These are phyloP conservation scores for Toxicodendron radicans DNA, from an alignment of 345 rosid species.

Conservation along the genomic window DNA sequence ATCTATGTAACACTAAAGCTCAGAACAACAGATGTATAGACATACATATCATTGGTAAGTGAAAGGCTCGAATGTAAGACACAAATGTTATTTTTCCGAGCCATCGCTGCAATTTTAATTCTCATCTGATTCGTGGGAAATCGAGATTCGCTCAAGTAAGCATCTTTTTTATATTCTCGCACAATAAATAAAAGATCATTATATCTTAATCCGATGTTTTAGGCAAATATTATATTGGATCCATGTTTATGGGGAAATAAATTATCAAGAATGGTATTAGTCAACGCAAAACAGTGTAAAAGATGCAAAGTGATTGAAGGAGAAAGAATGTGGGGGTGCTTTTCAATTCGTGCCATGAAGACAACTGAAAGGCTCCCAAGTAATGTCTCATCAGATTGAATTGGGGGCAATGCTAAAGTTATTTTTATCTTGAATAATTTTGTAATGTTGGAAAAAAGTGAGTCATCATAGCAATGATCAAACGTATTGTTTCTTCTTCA, in stretches of 20 bases:
- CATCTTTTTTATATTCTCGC: not conserved
- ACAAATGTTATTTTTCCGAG: not conserved
- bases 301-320: not conserved
- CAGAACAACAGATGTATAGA: slow-evolving; percentile 11
- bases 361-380: not conserved
- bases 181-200: too few relatives aligned
- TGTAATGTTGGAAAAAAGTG: not conserved
- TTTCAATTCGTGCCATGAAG: not conserved
- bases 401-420: not conserved
- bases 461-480: not conserved
- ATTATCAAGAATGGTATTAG: too few relatives aligned
- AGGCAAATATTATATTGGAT: too few relatives aligned
- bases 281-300: too few relatives aligned
- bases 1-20: slow-evolving; percentile 21
- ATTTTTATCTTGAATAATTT: not conserved
- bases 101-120: not conserved
- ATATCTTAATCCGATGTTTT: too few relatives aligned
- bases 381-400: not conserved
- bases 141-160: not conserved
- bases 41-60: slow-evolving; percentile 5
- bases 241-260: too few relatives aligned
- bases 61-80: slow-evolving; percentile 14
- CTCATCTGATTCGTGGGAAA: not conserved
- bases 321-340: not conserved
- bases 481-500: not conserved